phyloP scores from a whole-genome alignment of 441 rosid genomes.

The Arabidopsis lyrata region DNA sequence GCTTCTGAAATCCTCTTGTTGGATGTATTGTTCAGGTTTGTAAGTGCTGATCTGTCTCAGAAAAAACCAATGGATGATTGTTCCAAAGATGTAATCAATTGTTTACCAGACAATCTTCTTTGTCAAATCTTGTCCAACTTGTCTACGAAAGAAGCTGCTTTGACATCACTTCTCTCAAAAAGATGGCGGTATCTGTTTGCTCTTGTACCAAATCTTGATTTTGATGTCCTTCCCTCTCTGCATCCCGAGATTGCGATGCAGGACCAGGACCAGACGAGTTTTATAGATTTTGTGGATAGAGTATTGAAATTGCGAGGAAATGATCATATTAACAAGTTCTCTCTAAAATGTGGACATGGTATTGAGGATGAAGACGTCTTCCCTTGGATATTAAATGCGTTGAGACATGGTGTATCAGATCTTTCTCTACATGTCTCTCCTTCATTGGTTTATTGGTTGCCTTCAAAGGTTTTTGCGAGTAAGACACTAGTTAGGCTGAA shows the following conservation, averaged over 20 bases:
- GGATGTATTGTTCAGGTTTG: conserved; percentile 3
- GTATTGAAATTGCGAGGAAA: conserved; percentile 18
- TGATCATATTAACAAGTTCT: conserved; percentile 20
- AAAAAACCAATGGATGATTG: conserved; percentile 12
- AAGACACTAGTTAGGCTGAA: conserved; percentile 24
- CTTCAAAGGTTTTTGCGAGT: conserved; percentile 19
- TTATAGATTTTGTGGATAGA: conserved; percentile 26
- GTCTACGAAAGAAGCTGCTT: conserved; percentile 43
- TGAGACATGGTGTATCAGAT: conserved; percentile 24
- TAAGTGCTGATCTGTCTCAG: conserved; percentile 7
- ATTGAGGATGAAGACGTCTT: conserved; percentile 30
- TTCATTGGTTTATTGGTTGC: conserved; percentile 24
- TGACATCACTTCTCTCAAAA: conserved; percentile 42
- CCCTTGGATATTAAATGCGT: conserved; percentile 28
- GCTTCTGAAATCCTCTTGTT: conserved; percentile 7
- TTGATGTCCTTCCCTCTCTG: conserved; percentile 6
- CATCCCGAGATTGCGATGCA: neutral
- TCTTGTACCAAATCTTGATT: conserved; percentile 35
- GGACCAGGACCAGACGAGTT: conserved; percentile 24
- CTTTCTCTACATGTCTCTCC: conserved; percentile 24
- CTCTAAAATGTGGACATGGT: conserved; percentile 34
- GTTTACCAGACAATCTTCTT: conserved; percentile 39
- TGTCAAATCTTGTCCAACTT: conserved; percentile 40
- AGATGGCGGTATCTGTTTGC: conserved; percentile 38
- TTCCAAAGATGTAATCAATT: conserved; percentile 22